phyloP scores from a whole-genome alignment of 352 stramenopile genomes.

The Phytophthora sp. region DNA sequence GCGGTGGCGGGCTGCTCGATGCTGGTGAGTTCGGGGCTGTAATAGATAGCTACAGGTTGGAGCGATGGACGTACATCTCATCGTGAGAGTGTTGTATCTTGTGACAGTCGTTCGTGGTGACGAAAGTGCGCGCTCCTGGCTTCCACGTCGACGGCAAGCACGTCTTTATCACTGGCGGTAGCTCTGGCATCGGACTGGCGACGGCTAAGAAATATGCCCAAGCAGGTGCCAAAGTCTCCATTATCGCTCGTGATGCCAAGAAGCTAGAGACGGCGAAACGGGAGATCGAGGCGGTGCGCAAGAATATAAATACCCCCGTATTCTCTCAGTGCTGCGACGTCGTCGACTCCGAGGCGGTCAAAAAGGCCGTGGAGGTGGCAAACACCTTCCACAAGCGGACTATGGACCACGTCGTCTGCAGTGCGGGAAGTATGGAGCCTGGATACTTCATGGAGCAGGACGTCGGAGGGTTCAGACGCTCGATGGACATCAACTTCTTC shows the following conservation, averaged over 20 bases:
- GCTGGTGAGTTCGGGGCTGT: constrained; percentile 15
- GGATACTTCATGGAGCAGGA: constrained; percentile 67
- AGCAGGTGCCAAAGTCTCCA: constrained; percentile 49
- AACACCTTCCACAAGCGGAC: constrained; percentile 50
- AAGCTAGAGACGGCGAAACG: constrained; percentile 44
- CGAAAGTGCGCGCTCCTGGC: constrained; percentile 29
- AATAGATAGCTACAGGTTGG: neutral
- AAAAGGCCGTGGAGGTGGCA: constrained; percentile 46
- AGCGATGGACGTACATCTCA: neutral
- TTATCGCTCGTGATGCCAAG: constrained; percentile 42
- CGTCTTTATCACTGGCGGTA: constrained; percentile 56
- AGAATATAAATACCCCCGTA: constrained; percentile 22
- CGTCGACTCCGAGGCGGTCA: constrained; percentile 41
- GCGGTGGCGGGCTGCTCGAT: constrained; percentile 22
- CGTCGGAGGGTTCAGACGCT: constrained; percentile 38
- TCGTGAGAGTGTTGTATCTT: neutral
- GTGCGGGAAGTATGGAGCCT: constrained; percentile 45
- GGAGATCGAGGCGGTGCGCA: constrained; percentile 43
- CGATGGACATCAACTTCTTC: constrained; percentile 75
- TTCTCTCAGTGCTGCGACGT: constrained; percentile 61
- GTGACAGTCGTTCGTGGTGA: constrained; percentile 27
- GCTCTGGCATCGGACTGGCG: constrained; percentile 50
- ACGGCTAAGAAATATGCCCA: constrained; percentile 52
- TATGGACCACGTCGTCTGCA: constrained; percentile 60
- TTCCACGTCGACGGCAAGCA: constrained; percentile 47